Evolutionary conservation across 108 stramenopile genomes (phyloP).

Genomic region (Nitzschia sp.): DNA sequence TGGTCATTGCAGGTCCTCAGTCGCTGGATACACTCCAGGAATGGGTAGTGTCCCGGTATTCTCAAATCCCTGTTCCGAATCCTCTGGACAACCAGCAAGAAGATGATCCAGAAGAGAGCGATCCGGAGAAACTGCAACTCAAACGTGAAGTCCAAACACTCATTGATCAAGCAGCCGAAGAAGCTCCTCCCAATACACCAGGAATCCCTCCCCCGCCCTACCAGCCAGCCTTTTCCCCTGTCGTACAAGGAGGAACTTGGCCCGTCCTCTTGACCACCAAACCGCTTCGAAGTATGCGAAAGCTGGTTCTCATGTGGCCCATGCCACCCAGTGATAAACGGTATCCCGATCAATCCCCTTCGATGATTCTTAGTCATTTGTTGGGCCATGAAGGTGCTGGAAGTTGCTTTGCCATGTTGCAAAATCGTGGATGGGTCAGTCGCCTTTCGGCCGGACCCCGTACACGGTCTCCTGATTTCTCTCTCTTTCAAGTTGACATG

Average conservation of each 20-base stretch:
- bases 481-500: constrained; percentile 65
- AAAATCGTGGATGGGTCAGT: constrained; percentile 60
- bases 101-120: not conserved
- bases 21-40: constrained; percentile 71
- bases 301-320: constrained; percentile 65
- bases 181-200: constrained; percentile 54
- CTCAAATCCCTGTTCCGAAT: constrained; percentile 36
- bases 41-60: constrained; percentile 68
- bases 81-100: not conserved
- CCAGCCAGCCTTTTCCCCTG: constrained; percentile 51
- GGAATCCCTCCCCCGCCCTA: constrained; percentile 39
- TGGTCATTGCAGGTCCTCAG: constrained; percentile 78
- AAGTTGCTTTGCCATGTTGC: constrained; percentile 65
- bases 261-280: constrained; percentile 66
- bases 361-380: constrained; percentile 55
- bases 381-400: constrained; percentile 83
- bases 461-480: constrained; percentile 63
- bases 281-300: constrained; percentile 65
- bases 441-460: constrained; percentile 62
- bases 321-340: constrained; percentile 41
- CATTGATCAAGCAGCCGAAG: constrained; percentile 59
- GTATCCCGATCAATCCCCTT: constrained; percentile 64
- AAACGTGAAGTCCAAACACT: constrained; percentile 45
- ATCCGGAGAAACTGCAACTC: not conserved
- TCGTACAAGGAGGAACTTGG: constrained; percentile 47